These are phyloP conservation scores for Pythium scleroteichum DNA, from an alignment of 352 stramenopile species.

Conservation along the genomic window DNA sequence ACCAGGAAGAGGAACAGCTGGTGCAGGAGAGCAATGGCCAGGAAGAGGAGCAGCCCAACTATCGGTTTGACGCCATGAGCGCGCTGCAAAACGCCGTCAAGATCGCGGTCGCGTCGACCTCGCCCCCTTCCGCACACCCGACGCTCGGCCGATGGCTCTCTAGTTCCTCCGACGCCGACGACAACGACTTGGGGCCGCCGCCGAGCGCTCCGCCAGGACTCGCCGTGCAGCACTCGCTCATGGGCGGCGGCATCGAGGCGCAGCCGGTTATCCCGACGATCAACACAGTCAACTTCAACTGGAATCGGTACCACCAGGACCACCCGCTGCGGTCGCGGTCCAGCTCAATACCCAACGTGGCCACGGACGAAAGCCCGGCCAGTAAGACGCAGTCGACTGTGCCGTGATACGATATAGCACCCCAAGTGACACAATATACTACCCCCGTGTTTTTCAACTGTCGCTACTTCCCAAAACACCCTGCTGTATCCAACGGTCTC, in stretches of 20 bases:
- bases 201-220: constrained; percentile 61
- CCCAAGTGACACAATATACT: neutral
- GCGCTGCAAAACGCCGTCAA: constrained; percentile 52
- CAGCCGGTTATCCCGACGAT: constrained; percentile 71
- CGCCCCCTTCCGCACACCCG: constrained; percentile 4
- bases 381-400: constrained; percentile 4
- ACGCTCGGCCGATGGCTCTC: constrained; percentile 16
- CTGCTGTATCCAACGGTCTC: no score
- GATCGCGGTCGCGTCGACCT: constrained; percentile 21
- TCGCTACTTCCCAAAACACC: no score
- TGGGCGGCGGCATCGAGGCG: constrained; percentile 79
- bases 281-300: constrained; percentile 85
- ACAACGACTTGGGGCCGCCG: constrained; percentile 57
- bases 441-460: no score
- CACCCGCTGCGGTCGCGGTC: constrained; percentile 33
- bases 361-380: constrained; percentile 1
- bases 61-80: constrained; percentile 61
- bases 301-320: constrained; percentile 47
- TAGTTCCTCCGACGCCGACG: constrained; percentile 18
- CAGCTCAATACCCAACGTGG: constrained; percentile 37
- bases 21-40: neutral
- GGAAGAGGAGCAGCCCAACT: constrained; percentile 10
- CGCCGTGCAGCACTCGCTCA: constrained; percentile 75
- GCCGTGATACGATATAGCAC: neutral
- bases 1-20: constrained; percentile 2